These are phyloP conservation scores for Musa beccarii DNA, from an alignment of 176 grass and related monocot genomes.

Conservation along the genomic window DNA sequence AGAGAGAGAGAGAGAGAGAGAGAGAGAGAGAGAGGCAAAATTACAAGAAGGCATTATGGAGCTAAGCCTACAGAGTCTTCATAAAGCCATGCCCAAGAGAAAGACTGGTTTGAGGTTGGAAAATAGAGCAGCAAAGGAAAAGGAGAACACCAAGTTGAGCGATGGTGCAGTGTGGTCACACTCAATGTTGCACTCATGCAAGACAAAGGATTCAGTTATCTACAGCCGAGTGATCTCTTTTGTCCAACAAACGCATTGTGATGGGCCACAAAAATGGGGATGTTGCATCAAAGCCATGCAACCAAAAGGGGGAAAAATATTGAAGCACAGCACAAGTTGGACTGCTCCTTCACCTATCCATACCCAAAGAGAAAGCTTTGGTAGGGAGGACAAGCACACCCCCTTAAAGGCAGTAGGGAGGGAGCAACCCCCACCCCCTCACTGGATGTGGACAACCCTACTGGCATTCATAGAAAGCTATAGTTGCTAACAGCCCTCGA, in stretches of 20 bases:
- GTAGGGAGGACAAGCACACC: not conserved
- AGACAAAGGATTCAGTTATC: constrained; percentile 84
- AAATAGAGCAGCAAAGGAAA: too few relatives aligned
- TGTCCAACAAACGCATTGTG: constrained; percentile 33
- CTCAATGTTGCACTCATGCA: constrained; percentile 66
- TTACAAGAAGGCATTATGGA: too few relatives aligned
- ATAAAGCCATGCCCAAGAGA: too few relatives aligned
- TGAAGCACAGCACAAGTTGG: constrained; percentile 24
- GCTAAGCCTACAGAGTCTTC: too few relatives aligned
- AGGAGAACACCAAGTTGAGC: not conserved
- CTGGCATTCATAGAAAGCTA: not conserved
- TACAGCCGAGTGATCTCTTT: constrained; percentile 36
- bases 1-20: too few relatives aligned
- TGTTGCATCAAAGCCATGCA: constrained; percentile 42
- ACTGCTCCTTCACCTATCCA: too few relatives aligned
- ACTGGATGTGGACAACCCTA: not conserved
- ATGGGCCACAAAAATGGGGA: constrained; percentile 56
- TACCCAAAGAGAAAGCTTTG: too few relatives aligned
- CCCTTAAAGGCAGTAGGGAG: constrained; percentile 6
- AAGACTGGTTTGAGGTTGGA: too few relatives aligned
- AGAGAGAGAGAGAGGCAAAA: too few relatives aligned
- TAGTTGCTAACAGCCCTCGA: too few relatives aligned
- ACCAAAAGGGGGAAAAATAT: constrained; percentile 26
- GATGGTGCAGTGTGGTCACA: constrained; percentile 27
- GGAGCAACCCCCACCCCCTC: constrained; percentile 6